These are phyloP conservation scores for Dactylonectria macrodidyma DNA, from an alignment of 2,329 filamentous ascomycete genomes.

Conservation along the genomic window DNA sequence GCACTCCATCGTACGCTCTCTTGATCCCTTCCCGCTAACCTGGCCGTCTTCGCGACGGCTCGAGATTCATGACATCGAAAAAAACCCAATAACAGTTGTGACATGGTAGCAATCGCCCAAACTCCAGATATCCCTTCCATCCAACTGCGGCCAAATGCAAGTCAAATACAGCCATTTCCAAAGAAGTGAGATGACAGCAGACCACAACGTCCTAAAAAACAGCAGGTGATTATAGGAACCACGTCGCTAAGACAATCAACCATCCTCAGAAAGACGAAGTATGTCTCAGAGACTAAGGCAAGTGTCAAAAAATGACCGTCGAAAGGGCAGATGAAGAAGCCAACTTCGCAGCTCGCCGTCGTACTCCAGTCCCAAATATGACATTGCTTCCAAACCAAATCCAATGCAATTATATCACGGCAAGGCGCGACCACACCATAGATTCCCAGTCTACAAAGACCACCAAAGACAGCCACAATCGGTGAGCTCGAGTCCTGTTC, in stretches of 20 bases:
- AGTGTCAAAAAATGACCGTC: background rate
- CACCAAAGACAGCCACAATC: slow-evolving; percentile 70
- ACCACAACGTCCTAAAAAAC: slow-evolving; percentile 1
- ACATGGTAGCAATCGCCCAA: slow-evolving; percentile 4
- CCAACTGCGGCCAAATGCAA: slow-evolving; percentile 10
- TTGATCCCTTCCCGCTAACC: slow-evolving; percentile 1
- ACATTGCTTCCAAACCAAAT: slow-evolving; percentile 15
- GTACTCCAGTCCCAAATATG: slow-evolving; percentile 18
- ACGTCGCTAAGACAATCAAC: slow-evolving; percentile 2
- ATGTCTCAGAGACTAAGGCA: slow-evolving; percentile 17
- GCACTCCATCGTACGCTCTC: slow-evolving; percentile 6
- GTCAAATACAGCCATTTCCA: slow-evolving; percentile 1
- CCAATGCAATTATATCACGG: slow-evolving; percentile 20
- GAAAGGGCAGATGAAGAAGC: background rate
- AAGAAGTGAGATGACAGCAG: slow-evolving; percentile 7
- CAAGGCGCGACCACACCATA: slow-evolving; percentile 1
- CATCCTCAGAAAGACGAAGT: slow-evolving; percentile 9
- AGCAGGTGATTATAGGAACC: slow-evolving; percentile 7
- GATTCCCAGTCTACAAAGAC: slow-evolving; percentile 53
- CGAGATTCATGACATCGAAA: slow-evolving; percentile 3
- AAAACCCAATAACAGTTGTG: slow-evolving; percentile 7
- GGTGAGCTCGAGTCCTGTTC: slow-evolving; percentile 57
- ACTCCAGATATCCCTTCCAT: slow-evolving; percentile 21
- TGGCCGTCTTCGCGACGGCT: background rate
- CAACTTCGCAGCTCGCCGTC: slow-evolving; percentile 19